Conservation (phyloP, 176 grass and related monocot species). For the Areca catechu region DNA sequence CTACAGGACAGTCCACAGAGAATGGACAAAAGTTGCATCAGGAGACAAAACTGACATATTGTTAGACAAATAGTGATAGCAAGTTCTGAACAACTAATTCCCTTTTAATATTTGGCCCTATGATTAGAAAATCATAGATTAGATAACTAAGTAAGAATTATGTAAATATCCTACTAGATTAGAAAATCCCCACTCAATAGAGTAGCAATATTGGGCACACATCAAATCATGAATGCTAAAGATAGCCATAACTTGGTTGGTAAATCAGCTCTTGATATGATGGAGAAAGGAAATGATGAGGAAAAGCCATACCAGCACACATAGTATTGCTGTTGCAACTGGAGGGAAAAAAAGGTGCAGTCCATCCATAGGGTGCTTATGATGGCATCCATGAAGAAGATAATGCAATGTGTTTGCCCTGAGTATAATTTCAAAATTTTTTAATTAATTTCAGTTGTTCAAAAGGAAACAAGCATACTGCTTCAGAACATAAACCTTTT, state of each 20-base stretch:
- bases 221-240: background rate
- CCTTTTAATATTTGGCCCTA: too few species aligned
- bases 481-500: background rate
- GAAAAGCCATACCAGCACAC: constrained; percentile 43
- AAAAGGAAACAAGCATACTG: background rate
- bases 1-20: constrained; percentile 16
- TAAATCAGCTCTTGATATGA: background rate
- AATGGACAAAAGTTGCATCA: background rate
- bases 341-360: constrained; percentile 92
- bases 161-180: too few species aligned
- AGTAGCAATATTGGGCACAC: too few species aligned
- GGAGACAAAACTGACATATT: background rate
- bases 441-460: background rate
- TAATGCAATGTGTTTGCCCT: constrained; percentile 83
- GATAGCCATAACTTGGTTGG: background rate
- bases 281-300: background rate
- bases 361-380: constrained; percentile 91
- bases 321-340: constrained; percentile 70
- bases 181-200: too few species aligned
- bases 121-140: too few species aligned
- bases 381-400: constrained; percentile 90
- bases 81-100: background rate
- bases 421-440: background rate
- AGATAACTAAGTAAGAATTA: too few species aligned
- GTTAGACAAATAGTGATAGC: constrained; percentile 1